Base-by-base conservation (phyloP, 176 grass and related monocot genomes). In the Puccinellia tenuiflora region DNA sequence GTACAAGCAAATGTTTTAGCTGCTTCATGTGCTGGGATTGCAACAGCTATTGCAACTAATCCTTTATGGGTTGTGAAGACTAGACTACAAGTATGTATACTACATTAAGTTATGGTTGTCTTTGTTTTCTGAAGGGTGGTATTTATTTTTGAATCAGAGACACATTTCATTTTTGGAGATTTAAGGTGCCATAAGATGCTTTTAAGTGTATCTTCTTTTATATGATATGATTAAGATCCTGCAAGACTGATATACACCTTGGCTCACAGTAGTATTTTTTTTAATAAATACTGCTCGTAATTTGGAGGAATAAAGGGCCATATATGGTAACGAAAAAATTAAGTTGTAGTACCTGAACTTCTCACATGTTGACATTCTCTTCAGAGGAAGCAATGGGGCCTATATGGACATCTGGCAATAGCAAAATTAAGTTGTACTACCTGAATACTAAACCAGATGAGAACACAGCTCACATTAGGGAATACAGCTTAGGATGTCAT, bases 31-130 rank as follows among this genome's bases (percentile, higher is more conserved):
- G 90, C 94, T 77, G 94, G 94, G 66, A 84, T 88, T 87, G 81
- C 94, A 90, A 94, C 94, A 82, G 85, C 91, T 80, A 75, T 81
- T 80, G 34, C 79, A 50, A 97, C 92, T 80, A 97, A 97, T 88
- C 94, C 94, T 54, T 82, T 97, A 53, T 97, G 92, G 94, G 94
- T 97, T 66, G 90, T 97, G 69, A 97, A 97, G 88, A 97, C 90
- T 76, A 90, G 94, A 86, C 79, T 97, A 64, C 91, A 97, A 81
- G 94, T 97, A 90, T 79, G 84, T 55, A 84, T 61, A 57, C n/a
- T 53, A 65, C 50, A 83, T 7, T 31, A 53, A 57, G 52, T 80
- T 57, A 38, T 62, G 40, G 60, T 31, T 78, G 6, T 52, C 34
- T 79, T 52, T 29, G 6, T 76, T 86, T 68, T 68, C 29, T 33